A percentile compares a stretch with the other conserved stretches of the same genome.
Evolutionary conservation across 2,329 filamentous ascomycete species (phyloP).

Genomic region (Epichloe brachyelytri): DNA sequence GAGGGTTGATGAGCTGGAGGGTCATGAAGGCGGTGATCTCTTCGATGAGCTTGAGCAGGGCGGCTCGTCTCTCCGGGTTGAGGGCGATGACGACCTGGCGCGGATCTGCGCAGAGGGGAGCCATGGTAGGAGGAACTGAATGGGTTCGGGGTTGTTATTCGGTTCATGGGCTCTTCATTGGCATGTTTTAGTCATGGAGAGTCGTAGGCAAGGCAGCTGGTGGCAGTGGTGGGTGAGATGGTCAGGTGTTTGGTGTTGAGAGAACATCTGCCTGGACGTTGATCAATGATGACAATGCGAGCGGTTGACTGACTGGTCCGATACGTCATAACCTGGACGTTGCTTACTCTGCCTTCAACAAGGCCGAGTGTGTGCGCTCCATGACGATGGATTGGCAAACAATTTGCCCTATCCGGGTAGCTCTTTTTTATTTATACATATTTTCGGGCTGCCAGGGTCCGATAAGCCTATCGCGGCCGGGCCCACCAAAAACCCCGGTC

Average conservation of each 20-base stretch:
- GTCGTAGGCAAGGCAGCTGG: too few species aligned
- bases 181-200: neutral
- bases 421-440: too few species aligned
- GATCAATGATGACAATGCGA: too few species aligned
- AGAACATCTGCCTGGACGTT: too few species aligned
- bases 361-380: too few species aligned
- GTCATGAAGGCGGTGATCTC: slow-evolving; percentile 44
- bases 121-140: slow-evolving; percentile 25
- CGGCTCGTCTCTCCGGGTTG: slow-evolving; percentile 37
- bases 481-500: slow-evolving; percentile 1
- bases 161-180: neutral
- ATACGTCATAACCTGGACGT: neutral
- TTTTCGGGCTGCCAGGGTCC: neutral
- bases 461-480: neutral
- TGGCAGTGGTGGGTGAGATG: too few species aligned
- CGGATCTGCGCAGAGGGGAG: slow-evolving; percentile 40
- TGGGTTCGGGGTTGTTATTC: neutral
- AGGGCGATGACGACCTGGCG: slow-evolving; percentile 42
- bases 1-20: slow-evolving; percentile 31
- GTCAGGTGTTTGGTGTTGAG: too few species aligned
- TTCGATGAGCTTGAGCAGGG: slow-evolving; percentile 35
- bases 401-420: too few species aligned
- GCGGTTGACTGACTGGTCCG: too few species aligned
- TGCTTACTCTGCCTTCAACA: too few species aligned
- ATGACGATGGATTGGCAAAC: too few species aligned